Conservation (phyloP, 2,329 filamentous ascomycete species). For the Apiospora marii region DNA sequence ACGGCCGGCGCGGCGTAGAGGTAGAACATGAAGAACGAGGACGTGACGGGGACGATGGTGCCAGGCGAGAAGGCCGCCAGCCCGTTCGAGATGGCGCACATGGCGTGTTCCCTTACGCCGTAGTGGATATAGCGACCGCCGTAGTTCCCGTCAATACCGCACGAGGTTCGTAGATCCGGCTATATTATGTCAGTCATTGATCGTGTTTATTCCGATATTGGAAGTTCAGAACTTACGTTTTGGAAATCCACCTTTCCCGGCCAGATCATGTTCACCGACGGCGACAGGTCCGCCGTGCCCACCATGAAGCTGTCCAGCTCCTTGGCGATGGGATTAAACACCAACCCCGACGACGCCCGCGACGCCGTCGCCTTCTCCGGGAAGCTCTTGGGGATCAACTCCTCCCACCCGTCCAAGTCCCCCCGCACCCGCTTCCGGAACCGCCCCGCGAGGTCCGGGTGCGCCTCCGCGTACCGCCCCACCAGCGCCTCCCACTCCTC, state of each 20-base stretch:
- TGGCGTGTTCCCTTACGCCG: slow-evolving; percentile 68
- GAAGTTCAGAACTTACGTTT: slow-evolving; percentile 44
- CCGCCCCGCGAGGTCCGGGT: slow-evolving; percentile 44
- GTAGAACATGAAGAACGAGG: slow-evolving; percentile 67
- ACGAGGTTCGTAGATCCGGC: slow-evolving; percentile 33
- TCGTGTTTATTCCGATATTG: too few species aligned
- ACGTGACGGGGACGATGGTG: slow-evolving; percentile 62
- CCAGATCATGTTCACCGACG: slow-evolving; percentile 59
- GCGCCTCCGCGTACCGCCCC: slow-evolving; percentile 44
- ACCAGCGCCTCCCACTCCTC: slow-evolving; percentile 57
- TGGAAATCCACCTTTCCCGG: slow-evolving; percentile 59
- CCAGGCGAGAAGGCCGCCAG: slow-evolving; percentile 61
- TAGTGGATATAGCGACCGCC: slow-evolving; percentile 49
- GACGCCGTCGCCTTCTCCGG: slow-evolving; percentile 58
- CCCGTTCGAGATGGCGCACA: slow-evolving; percentile 65
- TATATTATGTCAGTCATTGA: slow-evolving; percentile 18
- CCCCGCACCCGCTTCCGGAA: slow-evolving; percentile 58
- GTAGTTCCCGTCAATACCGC: slow-evolving; percentile 32
- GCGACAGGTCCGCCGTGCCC: slow-evolving; percentile 55
- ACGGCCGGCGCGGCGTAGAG: slow-evolving; percentile 57
- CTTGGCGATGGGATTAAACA: slow-evolving; percentile 56
- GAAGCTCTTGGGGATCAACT: slow-evolving; percentile 57
- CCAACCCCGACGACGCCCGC: slow-evolving; percentile 54
- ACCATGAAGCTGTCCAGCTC: slow-evolving; percentile 52
- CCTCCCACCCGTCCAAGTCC: slow-evolving; percentile 56